These are phyloP conservation scores for Alternaria triticimaculans DNA, from an alignment of 2,329 filamentous ascomycete species.

Conservation along the genomic window DNA sequence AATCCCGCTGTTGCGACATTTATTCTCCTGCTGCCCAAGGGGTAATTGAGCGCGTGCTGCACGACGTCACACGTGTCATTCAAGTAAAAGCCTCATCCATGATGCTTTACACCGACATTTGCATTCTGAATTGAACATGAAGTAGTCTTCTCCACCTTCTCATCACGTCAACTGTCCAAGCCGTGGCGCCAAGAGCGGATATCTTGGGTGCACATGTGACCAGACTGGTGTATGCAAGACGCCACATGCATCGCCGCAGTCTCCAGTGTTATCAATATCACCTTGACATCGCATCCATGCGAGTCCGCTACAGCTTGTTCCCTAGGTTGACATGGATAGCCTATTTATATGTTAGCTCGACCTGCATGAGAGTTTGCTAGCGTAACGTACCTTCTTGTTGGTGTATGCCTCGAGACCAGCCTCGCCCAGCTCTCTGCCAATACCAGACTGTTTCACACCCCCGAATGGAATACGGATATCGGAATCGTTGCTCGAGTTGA, in stretches of 20 bases:
- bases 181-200: slow-evolving; percentile 44
- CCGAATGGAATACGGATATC: slow-evolving; percentile 63
- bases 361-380: not conserved
- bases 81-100: not conserved
- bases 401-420: slow-evolving; percentile 68
- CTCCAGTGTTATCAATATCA: not conserved
- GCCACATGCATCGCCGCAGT: not conserved
- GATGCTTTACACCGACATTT: slow-evolving; percentile 9
- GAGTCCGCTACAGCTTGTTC: slow-evolving; percentile 45
- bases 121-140: not conserved
- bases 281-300: not conserved
- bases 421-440: slow-evolving; percentile 67
- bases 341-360: slow-evolving; percentile 29
- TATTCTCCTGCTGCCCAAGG: slow-evolving; percentile 9
- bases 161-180: slow-evolving; percentile 27
- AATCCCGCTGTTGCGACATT: slow-evolving; percentile 3
- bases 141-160: not conserved
- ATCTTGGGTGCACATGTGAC: slow-evolving; percentile 28
- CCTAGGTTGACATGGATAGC: slow-evolving; percentile 58
- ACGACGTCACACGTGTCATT: slow-evolving; percentile 2
- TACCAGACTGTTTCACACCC: slow-evolving; percentile 67
- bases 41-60: not conserved
- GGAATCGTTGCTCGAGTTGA: slow-evolving; percentile 65
- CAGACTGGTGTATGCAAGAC: not conserved
- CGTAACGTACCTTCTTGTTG: slow-evolving; percentile 58